These are phyloP conservation scores for Cytospora chrysosperma DNA, from an alignment of 2,329 filamentous ascomycete genomes.

Conservation along the genomic window DNA sequence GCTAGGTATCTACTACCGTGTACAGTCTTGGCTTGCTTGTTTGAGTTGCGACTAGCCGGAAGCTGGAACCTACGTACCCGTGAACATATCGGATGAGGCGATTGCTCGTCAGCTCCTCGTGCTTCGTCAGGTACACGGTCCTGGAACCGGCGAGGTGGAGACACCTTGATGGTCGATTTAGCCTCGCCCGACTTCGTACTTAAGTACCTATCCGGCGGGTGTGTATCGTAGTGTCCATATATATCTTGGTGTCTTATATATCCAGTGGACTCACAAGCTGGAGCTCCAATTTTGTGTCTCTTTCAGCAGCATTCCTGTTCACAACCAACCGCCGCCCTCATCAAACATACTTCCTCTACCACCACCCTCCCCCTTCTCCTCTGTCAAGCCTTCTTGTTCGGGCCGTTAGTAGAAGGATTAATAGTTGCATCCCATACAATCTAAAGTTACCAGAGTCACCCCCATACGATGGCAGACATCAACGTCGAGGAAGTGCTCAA, in stretches of 20 bases:
- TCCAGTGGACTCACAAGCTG: not conserved
- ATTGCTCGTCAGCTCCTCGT: not conserved
- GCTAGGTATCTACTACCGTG: not conserved
- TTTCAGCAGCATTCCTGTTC: not conserved
- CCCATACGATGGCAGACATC: slow-evolving; percentile 46
- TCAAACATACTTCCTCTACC: not conserved
- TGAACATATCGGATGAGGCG: not conserved
- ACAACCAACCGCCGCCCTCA: not conserved
- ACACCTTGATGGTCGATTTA: not conserved
- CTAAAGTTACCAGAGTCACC: no score
- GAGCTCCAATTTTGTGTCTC: not conserved
- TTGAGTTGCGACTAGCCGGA: not conserved
- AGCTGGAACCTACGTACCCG: not conserved
- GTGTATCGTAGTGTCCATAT: not conserved
- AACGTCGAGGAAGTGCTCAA: slow-evolving; percentile 54
- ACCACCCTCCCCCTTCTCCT: not conserved
- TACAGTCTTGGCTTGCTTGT: no score
- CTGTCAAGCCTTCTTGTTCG: not conserved
- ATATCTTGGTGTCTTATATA: not conserved
- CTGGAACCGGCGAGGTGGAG: not conserved
- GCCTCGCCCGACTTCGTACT: not conserved
- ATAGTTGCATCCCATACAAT: not conserved
- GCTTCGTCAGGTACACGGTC: not conserved
- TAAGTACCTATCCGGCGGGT: not conserved
- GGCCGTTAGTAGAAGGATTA: not conserved